Evolutionary conservation across 345 rosid species (phyloP).

Genomic region (Laguncularia racemosa): DNA sequence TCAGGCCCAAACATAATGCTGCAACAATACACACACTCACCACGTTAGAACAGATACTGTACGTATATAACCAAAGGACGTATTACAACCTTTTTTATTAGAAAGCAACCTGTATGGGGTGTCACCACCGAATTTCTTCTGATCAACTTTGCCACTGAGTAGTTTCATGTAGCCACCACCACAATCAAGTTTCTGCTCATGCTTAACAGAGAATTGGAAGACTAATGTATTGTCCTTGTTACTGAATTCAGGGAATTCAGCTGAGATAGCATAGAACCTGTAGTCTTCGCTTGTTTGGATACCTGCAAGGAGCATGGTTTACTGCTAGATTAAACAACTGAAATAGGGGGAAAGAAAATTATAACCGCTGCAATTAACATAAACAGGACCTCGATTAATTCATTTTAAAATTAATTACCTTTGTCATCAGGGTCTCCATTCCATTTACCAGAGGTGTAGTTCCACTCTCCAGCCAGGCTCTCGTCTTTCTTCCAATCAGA

Average conservation of each 20-base stretch:
- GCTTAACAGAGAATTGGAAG: constrained; percentile 97
- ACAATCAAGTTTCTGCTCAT: constrained; percentile 99
- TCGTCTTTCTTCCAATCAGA: constrained; percentile 97
- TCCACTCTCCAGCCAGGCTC: constrained; percentile 84
- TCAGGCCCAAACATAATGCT: constrained; percentile 99
- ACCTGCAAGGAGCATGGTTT: constrained; percentile 29
- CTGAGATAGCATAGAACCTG: constrained; percentile 97
- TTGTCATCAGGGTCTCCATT: constrained; percentile 76
- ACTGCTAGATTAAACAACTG: neutral
- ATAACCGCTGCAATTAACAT: neutral
- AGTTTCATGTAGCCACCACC: constrained; percentile 99
- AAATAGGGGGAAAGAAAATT: neutral
- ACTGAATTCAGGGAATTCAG: constrained; percentile 84
- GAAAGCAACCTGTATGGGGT: constrained; percentile 70
- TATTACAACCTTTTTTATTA: neutral
- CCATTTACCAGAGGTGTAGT: constrained; percentile 91
- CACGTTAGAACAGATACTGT: neutral
- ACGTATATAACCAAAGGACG: neutral
- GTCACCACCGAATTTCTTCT: constrained; percentile 95
- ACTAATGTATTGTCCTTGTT: constrained; percentile 88
- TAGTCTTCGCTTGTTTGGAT: constrained; percentile 97
- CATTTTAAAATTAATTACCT: constrained; percentile 47
- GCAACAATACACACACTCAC: constrained; percentile 19
- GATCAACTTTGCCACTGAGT: constrained; percentile 83
- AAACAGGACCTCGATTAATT: neutral